Conservation (phyloP, 306 rosid genomes). For the Notholithocarpus densiflorus region DNA sequence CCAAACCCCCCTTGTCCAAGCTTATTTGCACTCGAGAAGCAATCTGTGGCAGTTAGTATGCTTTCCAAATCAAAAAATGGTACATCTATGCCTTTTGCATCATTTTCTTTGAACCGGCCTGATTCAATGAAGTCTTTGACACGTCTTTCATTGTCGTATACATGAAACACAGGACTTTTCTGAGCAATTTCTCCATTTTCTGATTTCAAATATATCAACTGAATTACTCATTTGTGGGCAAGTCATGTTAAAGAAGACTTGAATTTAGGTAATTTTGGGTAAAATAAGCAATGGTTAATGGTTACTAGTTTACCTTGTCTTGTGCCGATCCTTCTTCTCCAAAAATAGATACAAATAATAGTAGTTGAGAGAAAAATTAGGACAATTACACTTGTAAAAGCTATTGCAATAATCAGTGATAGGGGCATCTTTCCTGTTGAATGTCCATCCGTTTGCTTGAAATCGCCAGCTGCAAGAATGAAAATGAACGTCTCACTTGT, state of each 20-base stretch:
- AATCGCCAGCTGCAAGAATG: conserved; percentile 26
- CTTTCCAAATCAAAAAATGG: conserved; percentile 62
- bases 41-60: conserved; percentile 52
- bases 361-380: conserved; percentile 48
- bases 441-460: conserved; percentile 22
- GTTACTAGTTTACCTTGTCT: conserved; percentile 44
- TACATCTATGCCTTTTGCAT: conserved; percentile 56
- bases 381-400: conserved; percentile 27
- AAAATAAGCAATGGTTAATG: neutral
- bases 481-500: neutral
- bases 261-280: conserved; percentile 4
- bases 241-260: conserved; percentile 7
- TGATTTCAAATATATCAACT: conserved; percentile 40
- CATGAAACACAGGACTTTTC: conserved; percentile 43
- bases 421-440: conserved; percentile 24
- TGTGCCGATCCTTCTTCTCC: conserved; percentile 39
- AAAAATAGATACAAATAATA: conserved; percentile 33
- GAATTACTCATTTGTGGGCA: neutral
- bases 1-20: conserved; percentile 85
- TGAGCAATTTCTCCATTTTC: conserved; percentile 42
- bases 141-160: conserved; percentile 44
- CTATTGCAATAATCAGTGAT: conserved; percentile 40
- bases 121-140: conserved; percentile 59
- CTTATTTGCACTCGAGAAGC: conserved; percentile 59
- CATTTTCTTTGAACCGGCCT: conserved; percentile 47